Conservation (phyloP, 176 grass and related monocot species). For the Oryza glumipatula region DNA sequence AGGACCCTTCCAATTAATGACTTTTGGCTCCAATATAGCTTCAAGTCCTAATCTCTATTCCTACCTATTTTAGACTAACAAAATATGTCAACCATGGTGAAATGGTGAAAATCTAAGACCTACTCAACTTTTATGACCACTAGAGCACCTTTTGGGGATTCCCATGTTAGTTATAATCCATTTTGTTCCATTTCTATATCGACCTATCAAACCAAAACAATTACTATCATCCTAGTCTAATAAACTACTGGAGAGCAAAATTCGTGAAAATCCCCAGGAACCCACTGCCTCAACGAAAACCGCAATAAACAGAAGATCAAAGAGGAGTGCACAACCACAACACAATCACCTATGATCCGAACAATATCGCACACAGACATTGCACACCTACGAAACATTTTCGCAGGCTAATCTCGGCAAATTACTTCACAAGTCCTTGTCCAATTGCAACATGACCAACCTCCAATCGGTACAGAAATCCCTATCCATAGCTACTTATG, state of each 20-base stretch:
- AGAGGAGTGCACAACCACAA: not conserved
- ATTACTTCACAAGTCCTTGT: not conserved
- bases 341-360: not conserved
- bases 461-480: not conserved
- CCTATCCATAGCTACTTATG: not conserved
- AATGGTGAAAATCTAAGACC: not conserved
- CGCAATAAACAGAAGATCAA: not conserved
- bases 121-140: not conserved
- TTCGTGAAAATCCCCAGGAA: not conserved
- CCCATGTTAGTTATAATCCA: not conserved
- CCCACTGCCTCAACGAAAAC: not conserved
- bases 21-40: not conserved
- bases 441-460: not conserved
- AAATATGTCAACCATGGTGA: not conserved
- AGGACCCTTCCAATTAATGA: not conserved
- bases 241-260: not conserved
- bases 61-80: not conserved
- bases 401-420: not conserved
- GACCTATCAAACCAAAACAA: not conserved
- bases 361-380: not conserved
- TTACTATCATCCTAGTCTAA: not conserved
- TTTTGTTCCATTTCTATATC: not conserved
- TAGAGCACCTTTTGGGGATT: not conserved
- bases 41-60: not conserved
- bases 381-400: not conserved